Evolutionary conservation across 208 protist species (phyloP).

Genomic region (Wallacemonas sp.): DNA sequence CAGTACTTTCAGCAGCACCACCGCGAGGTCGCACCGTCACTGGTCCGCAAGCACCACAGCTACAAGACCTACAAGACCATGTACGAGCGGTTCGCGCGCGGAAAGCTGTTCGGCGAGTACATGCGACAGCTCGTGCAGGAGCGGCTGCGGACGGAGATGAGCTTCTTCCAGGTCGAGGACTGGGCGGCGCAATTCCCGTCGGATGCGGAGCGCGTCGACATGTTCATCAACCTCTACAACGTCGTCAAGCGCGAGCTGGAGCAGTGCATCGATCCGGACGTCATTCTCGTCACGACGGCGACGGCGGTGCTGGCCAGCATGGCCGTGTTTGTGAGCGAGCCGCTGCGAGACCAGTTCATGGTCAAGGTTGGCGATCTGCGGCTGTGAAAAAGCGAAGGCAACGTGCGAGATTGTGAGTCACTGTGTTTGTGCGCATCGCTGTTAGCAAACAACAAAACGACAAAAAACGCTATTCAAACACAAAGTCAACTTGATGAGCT

Average conservation of each 20-base stretch:
- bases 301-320: constrained; percentile 76
- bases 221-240: constrained; percentile 69
- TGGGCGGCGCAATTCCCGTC: constrained; percentile 52
- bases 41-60: constrained; percentile 50
- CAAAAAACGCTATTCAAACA: too few species aligned
- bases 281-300: constrained; percentile 67
- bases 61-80: constrained; percentile 79
- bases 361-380: constrained; percentile 66
- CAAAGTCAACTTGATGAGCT: too few species aligned
- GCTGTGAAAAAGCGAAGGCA: constrained; percentile 25
- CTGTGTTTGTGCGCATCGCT: too few species aligned
- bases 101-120: constrained; percentile 64
- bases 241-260: constrained; percentile 60
- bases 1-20: constrained; percentile 55
- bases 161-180: constrained; percentile 51
- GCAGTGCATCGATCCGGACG: constrained; percentile 68
- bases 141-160: constrained; percentile 46
- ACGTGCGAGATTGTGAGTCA: neutral
- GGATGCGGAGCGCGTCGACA: constrained; percentile 65
- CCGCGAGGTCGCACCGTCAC: constrained; percentile 54
- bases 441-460: too few species aligned
- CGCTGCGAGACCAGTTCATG: constrained; percentile 75
- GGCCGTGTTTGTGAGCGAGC: constrained; percentile 51
- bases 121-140: constrained; percentile 60
- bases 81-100: constrained; percentile 78